Conservation (phyloP, 345 rosid species). For the Bruguiera sexangula region DNA sequence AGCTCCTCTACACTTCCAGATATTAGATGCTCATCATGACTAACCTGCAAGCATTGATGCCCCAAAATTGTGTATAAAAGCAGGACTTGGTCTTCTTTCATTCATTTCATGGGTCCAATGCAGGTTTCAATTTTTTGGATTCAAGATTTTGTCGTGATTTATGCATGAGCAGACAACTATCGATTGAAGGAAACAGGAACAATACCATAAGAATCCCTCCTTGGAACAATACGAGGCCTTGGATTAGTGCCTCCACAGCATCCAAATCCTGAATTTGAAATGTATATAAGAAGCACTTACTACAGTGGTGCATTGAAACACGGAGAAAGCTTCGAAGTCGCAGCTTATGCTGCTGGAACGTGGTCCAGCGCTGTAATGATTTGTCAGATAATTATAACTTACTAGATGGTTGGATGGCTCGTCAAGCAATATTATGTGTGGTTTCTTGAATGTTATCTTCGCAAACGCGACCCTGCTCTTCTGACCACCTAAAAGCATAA, state of each 20-base stretch:
- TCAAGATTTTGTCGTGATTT: background rate
- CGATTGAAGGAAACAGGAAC: background rate
- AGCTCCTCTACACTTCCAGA: conserved; percentile 96
- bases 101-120: too few species aligned
- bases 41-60: conserved; percentile 51
- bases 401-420: conserved; percentile 99
- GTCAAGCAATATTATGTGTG: conserved; percentile 92
- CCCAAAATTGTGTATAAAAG: background rate
- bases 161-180: background rate
- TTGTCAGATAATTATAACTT: conserved; percentile 29
- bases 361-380: too few species aligned
- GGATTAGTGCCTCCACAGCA: conserved; percentile 97
- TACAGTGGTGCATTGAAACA: background rate
- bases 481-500: conserved; percentile 70
- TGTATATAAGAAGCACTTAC: conserved; percentile 2
- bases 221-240: conserved; percentile 94
- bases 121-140: too few species aligned
- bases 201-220: conserved; percentile 96
- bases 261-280: conserved; percentile 73
- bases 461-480: conserved; percentile 99
- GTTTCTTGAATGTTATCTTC: conserved; percentile 97
- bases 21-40: conserved; percentile 96
- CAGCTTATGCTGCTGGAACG: too few species aligned
- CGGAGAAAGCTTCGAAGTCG: too few species aligned
- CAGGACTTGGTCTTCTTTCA: too few species aligned